Percentiles rank a stretch among this genome's conserved stretches.
Conservation (phyloP, 2,329 filamentous ascomycete species). For the Teratosphaeria pseudoeucalypti region DNA sequence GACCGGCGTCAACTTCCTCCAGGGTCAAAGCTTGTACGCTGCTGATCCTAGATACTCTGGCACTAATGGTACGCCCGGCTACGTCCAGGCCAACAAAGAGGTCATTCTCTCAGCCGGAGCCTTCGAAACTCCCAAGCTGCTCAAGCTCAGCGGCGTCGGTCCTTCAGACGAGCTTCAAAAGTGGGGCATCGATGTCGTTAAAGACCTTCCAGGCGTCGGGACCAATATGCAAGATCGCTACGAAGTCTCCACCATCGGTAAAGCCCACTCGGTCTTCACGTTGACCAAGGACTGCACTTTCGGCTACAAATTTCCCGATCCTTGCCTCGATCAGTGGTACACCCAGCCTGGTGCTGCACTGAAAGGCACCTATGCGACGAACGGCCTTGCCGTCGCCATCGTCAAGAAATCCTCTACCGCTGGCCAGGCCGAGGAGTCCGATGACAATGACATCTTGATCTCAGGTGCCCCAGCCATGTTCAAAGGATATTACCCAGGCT, state of each 20-base stretch:
- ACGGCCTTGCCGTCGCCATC: constrained; percentile 45
- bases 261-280: constrained; percentile 21
- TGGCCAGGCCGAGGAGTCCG: constrained; percentile 17
- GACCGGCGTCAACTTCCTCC: constrained; percentile 34
- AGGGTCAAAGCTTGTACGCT: constrained; percentile 30
- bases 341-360: constrained; percentile 14
- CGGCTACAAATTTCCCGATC: constrained; percentile 22
- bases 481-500: constrained; percentile 29
- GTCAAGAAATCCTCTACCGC: constrained; percentile 29
- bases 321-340: constrained; percentile 36
- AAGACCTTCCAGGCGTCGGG: constrained; percentile 51
- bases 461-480: constrained; percentile 47
- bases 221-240: constrained; percentile 54
- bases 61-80: constrained; percentile 28
- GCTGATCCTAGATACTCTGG: constrained; percentile 27
- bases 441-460: constrained; percentile 45
- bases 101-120: constrained; percentile 43
- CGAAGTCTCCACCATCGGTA: constrained; percentile 42
- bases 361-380: constrained; percentile 37
- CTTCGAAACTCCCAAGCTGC: constrained; percentile 54
- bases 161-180: constrained; percentile 41
- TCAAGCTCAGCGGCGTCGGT: constrained; percentile 54
- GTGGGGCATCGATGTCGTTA: constrained; percentile 43
- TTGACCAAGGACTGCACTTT: constrained; percentile 28
- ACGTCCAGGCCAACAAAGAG: constrained; percentile 34